Evolutionary conservation across 768 basidiomycete genomes (phyloP), one percentile per base, ranked within the genome.

Genomic region (Sporobolomyces phaffii): DNA sequence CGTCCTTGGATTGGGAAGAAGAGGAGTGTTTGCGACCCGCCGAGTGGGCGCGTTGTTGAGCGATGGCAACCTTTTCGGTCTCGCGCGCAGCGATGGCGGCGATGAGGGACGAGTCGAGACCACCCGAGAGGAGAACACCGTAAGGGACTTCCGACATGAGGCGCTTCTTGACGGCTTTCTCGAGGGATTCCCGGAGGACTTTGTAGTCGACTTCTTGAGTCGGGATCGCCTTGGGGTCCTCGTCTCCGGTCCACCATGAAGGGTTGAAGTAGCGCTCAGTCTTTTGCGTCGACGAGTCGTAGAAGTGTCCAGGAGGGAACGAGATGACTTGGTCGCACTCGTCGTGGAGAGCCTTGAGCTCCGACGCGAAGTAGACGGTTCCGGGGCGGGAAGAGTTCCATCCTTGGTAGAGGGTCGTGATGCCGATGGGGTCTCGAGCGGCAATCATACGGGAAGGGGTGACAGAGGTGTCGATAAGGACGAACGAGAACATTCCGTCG

Each of bases 401-500:
- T 45, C 96, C 96, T 80, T 94, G 92, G 79, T 98, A 99, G 13
- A 99, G 82, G n/a, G 96, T 97, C 56, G 96, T 98, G 77, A 98
- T 91, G 28, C 96, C 96, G 75, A 99, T 87, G 29, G 96, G 92
- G 77, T 99, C 96, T 41, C 96, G 89, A 7, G 92, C 91, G 65
- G 93, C 96, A 74, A 99, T 91, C 68, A 99, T 81, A 60, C 94
- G 85, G 28, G 91, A 82, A 13, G 94, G 94, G 1, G 87, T 81
- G 65, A 89, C 87, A 17, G 91, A 89, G 76, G 93, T 91, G 79
- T 99, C 96, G 64, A 98, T 82, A 49, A 98, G 84, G 69, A 97
- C 88, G 76, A 98, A 99, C 2, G 94, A 92, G 81, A 99, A 99
- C 90, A 99, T 94, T 71, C 96, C 96, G 76, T 99, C 96, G 65